Evolutionary conservation across 2,329 filamentous ascomycete genomes (phyloP).

Genomic region (Lecanicillium sp.): DNA sequence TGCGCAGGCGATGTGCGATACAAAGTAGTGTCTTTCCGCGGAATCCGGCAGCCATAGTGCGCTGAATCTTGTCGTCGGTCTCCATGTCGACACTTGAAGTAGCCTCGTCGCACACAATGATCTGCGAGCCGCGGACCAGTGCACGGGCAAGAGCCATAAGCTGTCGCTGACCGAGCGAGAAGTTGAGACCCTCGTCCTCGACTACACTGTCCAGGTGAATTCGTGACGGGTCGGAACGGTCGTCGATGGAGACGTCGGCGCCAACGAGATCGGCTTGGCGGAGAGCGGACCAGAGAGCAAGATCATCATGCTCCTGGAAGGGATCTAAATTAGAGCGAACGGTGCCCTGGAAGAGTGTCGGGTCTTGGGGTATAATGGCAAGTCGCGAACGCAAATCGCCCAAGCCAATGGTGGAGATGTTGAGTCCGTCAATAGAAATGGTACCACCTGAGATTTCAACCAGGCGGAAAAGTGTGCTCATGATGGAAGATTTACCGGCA

Average conservation of each 20-base stretch:
- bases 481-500: constrained; percentile 77
- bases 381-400: constrained; percentile 70
- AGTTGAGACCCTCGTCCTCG: constrained; percentile 93
- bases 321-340: constrained; percentile 76
- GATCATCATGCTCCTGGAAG: constrained; percentile 70
- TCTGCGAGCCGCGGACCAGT: constrained; percentile 77
- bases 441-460: constrained; percentile 58
- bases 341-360: constrained; percentile 75
- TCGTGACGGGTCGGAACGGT: constrained; percentile 61
- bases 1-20: constrained; percentile 87
- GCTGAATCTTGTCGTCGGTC: constrained; percentile 92
- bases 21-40: constrained; percentile 81
- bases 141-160: constrained; percentile 91
- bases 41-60: constrained; percentile 80
- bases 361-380: constrained; percentile 79
- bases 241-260: constrained; percentile 57
- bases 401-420: constrained; percentile 68
- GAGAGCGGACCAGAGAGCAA: constrained; percentile 71
- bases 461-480: constrained; percentile 74
- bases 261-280: constrained; percentile 69
- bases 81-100: constrained; percentile 93
- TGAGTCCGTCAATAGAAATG: constrained; percentile 59
- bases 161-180: constrained; percentile 90
- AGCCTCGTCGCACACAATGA: constrained; percentile 96
- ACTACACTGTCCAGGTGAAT: constrained; percentile 80